Conservation (phyloP, 2,329 filamentous ascomycete genomes). For the Aschersonia sp. region DNA sequence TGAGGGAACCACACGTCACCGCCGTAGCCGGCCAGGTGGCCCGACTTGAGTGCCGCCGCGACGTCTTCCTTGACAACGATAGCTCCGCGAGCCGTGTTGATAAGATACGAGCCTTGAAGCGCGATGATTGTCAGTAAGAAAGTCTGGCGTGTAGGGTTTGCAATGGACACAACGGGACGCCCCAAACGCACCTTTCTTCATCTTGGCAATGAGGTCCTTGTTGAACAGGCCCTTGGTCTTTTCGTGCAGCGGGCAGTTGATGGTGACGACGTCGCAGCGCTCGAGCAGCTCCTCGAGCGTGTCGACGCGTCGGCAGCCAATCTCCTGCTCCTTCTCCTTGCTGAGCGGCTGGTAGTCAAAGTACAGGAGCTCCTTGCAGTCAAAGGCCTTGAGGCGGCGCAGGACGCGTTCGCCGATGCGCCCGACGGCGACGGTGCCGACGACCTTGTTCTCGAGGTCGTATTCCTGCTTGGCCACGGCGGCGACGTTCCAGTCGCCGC, state of each 20-base stretch:
- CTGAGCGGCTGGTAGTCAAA: conserved; percentile 95
- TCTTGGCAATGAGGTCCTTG: conserved; percentile 96
- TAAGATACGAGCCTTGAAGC: conserved; percentile 65
- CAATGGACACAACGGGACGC: background rate
- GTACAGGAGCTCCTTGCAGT: conserved; percentile 99
- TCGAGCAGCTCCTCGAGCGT: conserved; percentile 82
- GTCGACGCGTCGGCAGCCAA: conserved; percentile 82
- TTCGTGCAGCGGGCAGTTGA: conserved; percentile 99
- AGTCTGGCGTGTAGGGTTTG: background rate
- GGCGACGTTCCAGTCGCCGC: conserved; percentile 89
- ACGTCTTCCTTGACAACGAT: conserved; percentile 99
- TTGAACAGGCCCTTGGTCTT: conserved; percentile 95
- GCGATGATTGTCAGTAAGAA: background rate
- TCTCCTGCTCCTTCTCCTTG: conserved; percentile 81
- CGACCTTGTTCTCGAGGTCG: conserved; percentile 93
- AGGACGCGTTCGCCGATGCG: conserved; percentile 97
- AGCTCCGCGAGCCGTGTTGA: conserved; percentile 97
- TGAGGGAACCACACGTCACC: conserved; percentile 96
- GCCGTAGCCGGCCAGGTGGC: conserved; percentile 80
- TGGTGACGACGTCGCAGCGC: conserved; percentile 94
- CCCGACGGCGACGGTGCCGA: conserved; percentile 93
- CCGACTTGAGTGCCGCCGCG: conserved; percentile 77
- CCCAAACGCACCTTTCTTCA: conserved; percentile 67
- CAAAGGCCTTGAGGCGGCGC: conserved; percentile 88
- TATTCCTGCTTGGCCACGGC: conserved; percentile 96